Evolutionary conservation across 2,329 filamentous ascomycete species (phyloP).

Genomic region (Zymoseptoria brevis): DNA sequence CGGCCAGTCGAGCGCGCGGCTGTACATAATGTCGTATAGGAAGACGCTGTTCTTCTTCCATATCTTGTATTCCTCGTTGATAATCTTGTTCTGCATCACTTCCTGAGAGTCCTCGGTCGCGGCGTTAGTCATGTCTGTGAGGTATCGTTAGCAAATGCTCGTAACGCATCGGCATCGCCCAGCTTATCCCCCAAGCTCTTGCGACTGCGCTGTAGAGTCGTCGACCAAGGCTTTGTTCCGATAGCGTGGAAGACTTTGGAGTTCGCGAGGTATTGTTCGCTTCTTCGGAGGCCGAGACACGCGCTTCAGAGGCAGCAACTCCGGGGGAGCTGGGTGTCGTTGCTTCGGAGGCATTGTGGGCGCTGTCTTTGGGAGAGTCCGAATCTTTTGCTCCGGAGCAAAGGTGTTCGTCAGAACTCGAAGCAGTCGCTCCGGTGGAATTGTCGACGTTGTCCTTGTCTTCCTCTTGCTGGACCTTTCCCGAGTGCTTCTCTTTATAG

Average conservation of each 20-base stretch:
- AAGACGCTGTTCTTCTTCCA: slow-evolving; percentile 99
- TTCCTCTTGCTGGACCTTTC: background rate
- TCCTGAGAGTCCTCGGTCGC: slow-evolving; percentile 9
- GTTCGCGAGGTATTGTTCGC: background rate
- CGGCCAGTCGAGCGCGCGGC: slow-evolving; percentile 92
- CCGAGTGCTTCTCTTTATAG: background rate
- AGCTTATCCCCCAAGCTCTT: background rate
- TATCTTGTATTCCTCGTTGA: slow-evolving; percentile 99
- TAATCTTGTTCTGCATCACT: slow-evolving; percentile 65
- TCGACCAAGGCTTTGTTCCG: background rate
- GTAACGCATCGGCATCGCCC: background rate
- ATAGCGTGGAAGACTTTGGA: background rate
- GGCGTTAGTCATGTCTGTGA: slow-evolving; percentile 1
- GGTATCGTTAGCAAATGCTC: background rate
- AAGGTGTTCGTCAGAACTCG: too few species aligned
- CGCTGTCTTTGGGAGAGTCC: background rate
- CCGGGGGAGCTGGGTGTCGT: background rate
- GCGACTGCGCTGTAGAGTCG: background rate
- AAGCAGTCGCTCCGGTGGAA: background rate
- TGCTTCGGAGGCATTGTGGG: background rate
- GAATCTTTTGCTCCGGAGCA: background rate
- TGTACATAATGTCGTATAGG: slow-evolving; percentile 94
- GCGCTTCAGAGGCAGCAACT: background rate
- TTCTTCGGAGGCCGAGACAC: background rate
- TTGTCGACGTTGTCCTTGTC: too few species aligned